Base-by-base conservation (phyloP, 257 asterid species). In the Ocimum tenuiflorum region DNA sequence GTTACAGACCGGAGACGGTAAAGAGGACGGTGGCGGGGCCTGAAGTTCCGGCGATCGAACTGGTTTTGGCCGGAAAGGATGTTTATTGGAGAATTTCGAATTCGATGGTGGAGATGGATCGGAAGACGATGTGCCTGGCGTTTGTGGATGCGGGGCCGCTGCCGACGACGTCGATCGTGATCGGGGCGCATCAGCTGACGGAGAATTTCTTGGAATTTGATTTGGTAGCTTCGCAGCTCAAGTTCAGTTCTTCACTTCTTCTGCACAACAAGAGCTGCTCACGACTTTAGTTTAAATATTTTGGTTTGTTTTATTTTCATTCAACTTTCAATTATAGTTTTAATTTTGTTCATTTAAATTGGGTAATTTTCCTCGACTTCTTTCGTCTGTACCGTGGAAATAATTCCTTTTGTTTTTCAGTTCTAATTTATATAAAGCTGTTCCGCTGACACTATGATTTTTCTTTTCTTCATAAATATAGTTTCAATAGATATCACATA, bases 151-250 rank as follows among this genome's bases (percentile, higher is more conserved):
- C 77, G 0, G 91, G 87, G 0, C 17, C 69, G 14, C 19, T 17
- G 7, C 85, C 92, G 20, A 80, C 58, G 56, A 79, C 88, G 7
- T 62, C 94, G 20, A 36, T 83, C 1, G 76, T 77, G 24, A 79
- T 83, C 46, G 94, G 89, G 6, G 81, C 58, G 3, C 76, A 73
- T 67, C 94, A 86, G 36, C 20, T 83, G 68, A 84, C 75, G 80
- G 81, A 85, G 31, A 82, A 82, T 56, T 55, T 63, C 8, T 22
- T 85, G 75, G 87, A 77, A 36, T 83, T 83, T 56, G 89, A 86
- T 69, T n/a, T 85, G 63, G 88, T 27, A 19, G 22, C 73, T 6
- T 76, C 83, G 10, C 73, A 61, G 67, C 75, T 87, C 11, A 69
- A 71, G 7, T 82, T n/a, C n/a, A n/a, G n/a, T n/a, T n/a, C n/a